Evolutionary conservation across 805 yeast genomes (phyloP).

Genomic region (Ogataea methylovora): DNA sequence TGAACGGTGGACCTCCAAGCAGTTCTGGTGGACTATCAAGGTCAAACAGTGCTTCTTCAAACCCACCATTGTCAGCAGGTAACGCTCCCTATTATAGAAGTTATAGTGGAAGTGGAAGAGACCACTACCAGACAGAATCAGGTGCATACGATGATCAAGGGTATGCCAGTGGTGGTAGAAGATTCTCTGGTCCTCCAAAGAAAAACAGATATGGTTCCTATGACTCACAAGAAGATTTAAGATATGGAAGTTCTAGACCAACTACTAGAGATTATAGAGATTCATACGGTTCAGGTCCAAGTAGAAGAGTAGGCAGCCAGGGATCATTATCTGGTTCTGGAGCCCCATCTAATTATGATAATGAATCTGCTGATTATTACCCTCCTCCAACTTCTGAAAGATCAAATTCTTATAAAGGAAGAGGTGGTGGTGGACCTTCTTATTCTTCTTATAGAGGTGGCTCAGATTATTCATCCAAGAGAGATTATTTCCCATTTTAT

Average conservation of each 20-base stretch:
- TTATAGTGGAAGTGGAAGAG: conserved; percentile 13
- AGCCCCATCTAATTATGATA: conserved; percentile 2
- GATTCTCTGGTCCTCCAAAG: no score
- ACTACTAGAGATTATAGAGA: conserved; percentile 12
- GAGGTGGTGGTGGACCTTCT: no score
- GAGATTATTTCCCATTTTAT: no score
- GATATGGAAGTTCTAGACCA: conserved; percentile 3
- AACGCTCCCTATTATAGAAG: conserved; percentile 8
- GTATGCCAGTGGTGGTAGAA: not conserved
- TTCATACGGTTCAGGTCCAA: conserved; percentile 4
- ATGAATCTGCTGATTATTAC: conserved; percentile 8
- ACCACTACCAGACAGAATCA: not conserved
- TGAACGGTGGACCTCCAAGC: no score
- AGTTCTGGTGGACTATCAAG: not conserved
- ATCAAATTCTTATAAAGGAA: no score
- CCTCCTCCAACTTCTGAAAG: not conserved
- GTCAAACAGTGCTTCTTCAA: conserved; percentile 1
- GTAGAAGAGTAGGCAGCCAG: conserved; percentile 4
- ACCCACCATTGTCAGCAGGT: not conserved
- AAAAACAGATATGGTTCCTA: no score
- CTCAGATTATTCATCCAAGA: no score
- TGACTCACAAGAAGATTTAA: no score
- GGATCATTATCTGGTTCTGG: conserved; percentile 6
- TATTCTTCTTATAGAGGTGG: no score
- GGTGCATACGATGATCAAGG: not conserved